Evolutionary conservation across 805 yeast genomes (phyloP).

Genomic region (Yamadazyma nakazawae): DNA sequence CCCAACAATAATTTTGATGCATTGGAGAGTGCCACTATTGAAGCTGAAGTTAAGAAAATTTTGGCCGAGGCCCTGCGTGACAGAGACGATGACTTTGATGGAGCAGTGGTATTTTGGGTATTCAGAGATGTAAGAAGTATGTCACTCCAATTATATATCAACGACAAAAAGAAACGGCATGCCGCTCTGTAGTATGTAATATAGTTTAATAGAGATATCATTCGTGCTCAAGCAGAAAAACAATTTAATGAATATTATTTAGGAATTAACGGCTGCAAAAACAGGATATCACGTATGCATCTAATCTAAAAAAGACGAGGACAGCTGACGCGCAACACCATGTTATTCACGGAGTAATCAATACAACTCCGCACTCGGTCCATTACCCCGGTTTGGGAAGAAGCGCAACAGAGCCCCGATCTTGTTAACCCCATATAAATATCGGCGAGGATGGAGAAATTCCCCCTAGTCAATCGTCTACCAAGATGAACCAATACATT

Average conservation of each 20-base stretch:
- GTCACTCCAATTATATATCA: constrained; percentile 17
- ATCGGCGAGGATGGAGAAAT: neutral
- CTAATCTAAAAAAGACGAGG: too few relatives aligned
- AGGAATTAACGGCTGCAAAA: too few relatives aligned
- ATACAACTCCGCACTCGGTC: neutral
- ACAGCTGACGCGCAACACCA: too few relatives aligned
- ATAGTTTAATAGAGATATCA: too few relatives aligned
- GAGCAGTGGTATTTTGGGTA: constrained; percentile 22
- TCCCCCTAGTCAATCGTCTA: neutral
- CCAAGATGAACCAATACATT: neutral
- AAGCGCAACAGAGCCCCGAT: neutral
- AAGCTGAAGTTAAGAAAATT: constrained; percentile 12
- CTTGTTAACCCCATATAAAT: neutral
- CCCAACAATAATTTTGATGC: constrained; percentile 9
- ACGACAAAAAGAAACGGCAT: constrained; percentile 7
- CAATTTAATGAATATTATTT: too few relatives aligned
- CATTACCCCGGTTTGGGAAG: neutral
- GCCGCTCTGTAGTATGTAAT: neutral
- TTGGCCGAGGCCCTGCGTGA: constrained; percentile 5
- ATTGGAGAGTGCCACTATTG: constrained; percentile 3
- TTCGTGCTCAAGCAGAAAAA: too few relatives aligned
- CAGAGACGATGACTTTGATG: constrained; percentile 19
- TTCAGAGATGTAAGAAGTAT: constrained; percentile 22
- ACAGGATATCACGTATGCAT: too few relatives aligned
- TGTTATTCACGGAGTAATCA: neutral